Percentiles rank a stretch among this genome's conserved stretches.
These are phyloP conservation scores for Suhomyces xylopsoci DNA, from an alignment of 805 yeast species.

Conservation along the genomic window DNA sequence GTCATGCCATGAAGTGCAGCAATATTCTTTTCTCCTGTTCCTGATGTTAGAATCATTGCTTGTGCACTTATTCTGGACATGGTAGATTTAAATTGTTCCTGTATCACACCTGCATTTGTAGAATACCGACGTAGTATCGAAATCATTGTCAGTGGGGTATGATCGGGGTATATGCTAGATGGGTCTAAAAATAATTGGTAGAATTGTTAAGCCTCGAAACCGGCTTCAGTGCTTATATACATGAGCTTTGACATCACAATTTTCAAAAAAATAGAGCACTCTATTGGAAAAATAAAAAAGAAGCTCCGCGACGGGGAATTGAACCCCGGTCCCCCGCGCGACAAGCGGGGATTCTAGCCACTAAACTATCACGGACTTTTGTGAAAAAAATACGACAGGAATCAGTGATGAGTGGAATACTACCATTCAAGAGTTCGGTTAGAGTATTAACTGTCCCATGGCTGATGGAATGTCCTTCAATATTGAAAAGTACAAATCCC, in stretches of 20 bases:
- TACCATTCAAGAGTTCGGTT: too few relatives aligned
- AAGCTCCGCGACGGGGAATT: constrained; percentile 22
- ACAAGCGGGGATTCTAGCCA: constrained; percentile 19
- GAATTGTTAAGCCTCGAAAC: neutral
- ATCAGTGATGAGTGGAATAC: neutral
- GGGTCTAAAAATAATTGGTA: neutral
- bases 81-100: constrained; percentile 24
- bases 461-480: neutral
- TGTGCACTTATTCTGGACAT: constrained; percentile 40
- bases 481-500: neutral
- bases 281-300: constrained; percentile 2
- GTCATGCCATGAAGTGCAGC: constrained; percentile 66
- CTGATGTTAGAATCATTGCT: constrained; percentile 44
- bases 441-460: too few relatives aligned
- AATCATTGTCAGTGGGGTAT: constrained; percentile 1
- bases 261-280: neutral
- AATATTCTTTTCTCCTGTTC: constrained; percentile 13
- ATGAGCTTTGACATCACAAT: neutral
- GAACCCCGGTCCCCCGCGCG: constrained; percentile 24
- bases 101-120: constrained; percentile 1
- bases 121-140: constrained; percentile 4
- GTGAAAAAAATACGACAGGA: neutral
- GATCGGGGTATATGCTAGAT: neutral
- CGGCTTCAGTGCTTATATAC: neutral
- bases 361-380: constrained; percentile 7